phyloP scores from a whole-genome alignment of 2,329 filamentous ascomycete species.

The Monilinia fructicola region DNA sequence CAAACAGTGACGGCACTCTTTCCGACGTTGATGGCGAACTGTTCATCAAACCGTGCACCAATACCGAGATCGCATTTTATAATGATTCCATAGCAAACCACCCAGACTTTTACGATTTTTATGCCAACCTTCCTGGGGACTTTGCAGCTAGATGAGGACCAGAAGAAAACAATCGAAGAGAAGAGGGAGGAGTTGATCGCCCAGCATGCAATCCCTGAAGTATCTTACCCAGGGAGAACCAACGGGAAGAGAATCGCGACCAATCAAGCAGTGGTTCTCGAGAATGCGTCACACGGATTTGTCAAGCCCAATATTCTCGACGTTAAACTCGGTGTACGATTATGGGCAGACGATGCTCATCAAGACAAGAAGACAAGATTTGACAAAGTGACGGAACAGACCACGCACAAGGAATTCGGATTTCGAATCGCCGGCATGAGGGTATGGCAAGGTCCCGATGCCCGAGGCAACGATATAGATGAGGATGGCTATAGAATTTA shows the following conservation, averaged over 20 bases:
- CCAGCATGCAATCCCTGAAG: conserved; percentile 36
- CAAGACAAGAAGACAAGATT: conserved; percentile 59
- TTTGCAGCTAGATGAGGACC: conserved; percentile 63
- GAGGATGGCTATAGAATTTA: conserved; percentile 58
- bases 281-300: conserved; percentile 81
- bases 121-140: conserved; percentile 87
- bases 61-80: conserved; percentile 87
- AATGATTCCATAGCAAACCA: conserved; percentile 63
- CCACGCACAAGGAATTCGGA: conserved; percentile 59
- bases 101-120: conserved; percentile 70
- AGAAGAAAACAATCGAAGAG: conserved; percentile 51
- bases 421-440: conserved; percentile 67
- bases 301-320: conserved; percentile 86
- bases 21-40: conserved; percentile 79
- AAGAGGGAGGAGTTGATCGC: conserved; percentile 45
- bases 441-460: conserved; percentile 57
- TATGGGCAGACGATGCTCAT: conserved; percentile 78
- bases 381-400: conserved; percentile 57
- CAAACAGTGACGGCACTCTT: conserved; percentile 78
- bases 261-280: conserved; percentile 76
- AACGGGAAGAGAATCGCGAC: conserved; percentile 60
- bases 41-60: conserved; percentile 91
- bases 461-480: conserved; percentile 53
- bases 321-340: conserved; percentile 80
- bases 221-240: conserved; percentile 29